These are phyloP conservation scores for Patellaria atrata DNA, from an alignment of 495 filamentous ascomycete genomes.

Conservation along the genomic window DNA sequence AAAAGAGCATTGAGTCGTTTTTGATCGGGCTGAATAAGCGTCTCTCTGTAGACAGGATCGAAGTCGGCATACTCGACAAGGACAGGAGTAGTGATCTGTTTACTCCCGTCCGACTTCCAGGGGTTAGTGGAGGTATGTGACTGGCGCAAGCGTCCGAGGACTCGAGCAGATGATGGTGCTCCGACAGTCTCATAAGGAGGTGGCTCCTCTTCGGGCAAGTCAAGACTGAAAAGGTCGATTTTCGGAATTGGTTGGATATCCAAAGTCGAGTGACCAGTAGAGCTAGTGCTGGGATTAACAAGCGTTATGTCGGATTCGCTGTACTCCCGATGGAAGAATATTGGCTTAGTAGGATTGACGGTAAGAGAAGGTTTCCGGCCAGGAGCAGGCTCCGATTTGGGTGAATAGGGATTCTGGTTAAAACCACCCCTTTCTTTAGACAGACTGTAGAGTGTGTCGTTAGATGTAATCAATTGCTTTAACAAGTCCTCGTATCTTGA, in stretches of 20 bases:
- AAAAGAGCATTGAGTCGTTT: slow-evolving; percentile 49
- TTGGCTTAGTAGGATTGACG: not conserved
- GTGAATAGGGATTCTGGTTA: slow-evolving; percentile 17
- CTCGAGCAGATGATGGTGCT: slow-evolving; percentile 17
- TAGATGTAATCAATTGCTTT: slow-evolving; percentile 64
- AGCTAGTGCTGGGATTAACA: slow-evolving; percentile 15
- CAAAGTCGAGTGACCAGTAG: not conserved
- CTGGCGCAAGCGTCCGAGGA: slow-evolving; percentile 20
- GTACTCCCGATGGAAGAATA: slow-evolving; percentile 17
- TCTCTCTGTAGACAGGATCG: slow-evolving; percentile 47
- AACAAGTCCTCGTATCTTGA: slow-evolving; percentile 53
- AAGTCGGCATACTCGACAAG: slow-evolving; percentile 54
- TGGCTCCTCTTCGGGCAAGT: slow-evolving; percentile 27
- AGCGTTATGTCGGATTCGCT: slow-evolving; percentile 19
- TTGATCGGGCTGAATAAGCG: slow-evolving; percentile 47
- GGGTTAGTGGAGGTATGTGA: slow-evolving; percentile 28
- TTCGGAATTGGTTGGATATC: slow-evolving; percentile 15
- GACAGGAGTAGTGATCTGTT: slow-evolving; percentile 32
- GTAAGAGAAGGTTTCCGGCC: no score
- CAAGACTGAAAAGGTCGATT: slow-evolving; percentile 21
- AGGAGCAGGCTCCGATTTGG: no score
- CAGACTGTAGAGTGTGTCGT: slow-evolving; percentile 80
- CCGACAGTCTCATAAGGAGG: slow-evolving; percentile 27
- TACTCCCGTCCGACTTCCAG: slow-evolving; percentile 25
- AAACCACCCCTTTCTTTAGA: slow-evolving; percentile 49